Base-by-base conservation (phyloP, 257 asterid species). In the Solanum verrucosum region DNA sequence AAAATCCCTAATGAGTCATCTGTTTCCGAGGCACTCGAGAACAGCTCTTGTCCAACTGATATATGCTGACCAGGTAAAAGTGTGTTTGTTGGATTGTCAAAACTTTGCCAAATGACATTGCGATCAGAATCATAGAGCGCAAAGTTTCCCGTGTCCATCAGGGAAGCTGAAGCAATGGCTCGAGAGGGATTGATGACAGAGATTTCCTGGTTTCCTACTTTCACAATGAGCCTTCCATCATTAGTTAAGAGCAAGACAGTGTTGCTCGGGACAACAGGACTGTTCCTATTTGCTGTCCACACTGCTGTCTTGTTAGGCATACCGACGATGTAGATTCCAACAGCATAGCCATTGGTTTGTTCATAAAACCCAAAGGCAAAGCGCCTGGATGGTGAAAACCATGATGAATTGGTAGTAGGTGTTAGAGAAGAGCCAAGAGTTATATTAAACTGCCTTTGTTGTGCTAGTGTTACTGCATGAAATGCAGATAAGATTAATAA, bases 401-500 rank as follows among this genome's bases (percentile, higher is more conserved):
- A 91, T 44, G 91, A 74, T 2, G 89, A 84, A 25, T 87, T 72
- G 37, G 88, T 6, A 35, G 35, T 72, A 87, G 94, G 94, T 29
- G 90, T 90, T 67, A 94, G 87, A 29, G 93, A 90, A 68, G 93
- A 90, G 71, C 93, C 93, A 29, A 33, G 71, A 88, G 9, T 88
- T 37, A 93, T 93, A 70, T 88, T 91, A 9, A 84, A 35, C 37
- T 35, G 37, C 1, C 1, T 35, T 35, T 35, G 37, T 35, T 35
- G 7, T 35, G 37, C 37, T 35, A 35, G 37, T 35, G 37, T 1
- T 35, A 35, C 37, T 0, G 37, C 37, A 35, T 35, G 37, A 35
- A 35, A 35, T 35, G 37, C 37, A 35, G 7, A 35, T 35, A 35
- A 35, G 1, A 35, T 35, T 35, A 35, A 35, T 35, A 35, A 35